phyloP scores from a whole-genome alignment of 306 rosid genomes.

The Prunus fruticosa region DNA sequence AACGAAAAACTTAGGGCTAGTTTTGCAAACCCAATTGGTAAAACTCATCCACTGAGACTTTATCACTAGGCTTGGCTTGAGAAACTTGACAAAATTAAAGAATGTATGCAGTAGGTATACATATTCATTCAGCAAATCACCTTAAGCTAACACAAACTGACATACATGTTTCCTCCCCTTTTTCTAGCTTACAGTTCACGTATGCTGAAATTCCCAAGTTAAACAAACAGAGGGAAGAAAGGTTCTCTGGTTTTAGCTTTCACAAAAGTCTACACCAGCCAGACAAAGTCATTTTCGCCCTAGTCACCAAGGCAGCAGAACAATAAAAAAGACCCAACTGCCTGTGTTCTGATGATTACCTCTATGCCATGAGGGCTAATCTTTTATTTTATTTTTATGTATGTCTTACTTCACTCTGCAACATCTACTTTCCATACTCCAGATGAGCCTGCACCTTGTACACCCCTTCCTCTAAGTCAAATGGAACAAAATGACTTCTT shows the following conservation, averaged over 20 bases:
- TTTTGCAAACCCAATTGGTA: neutral
- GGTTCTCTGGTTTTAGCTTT: slow-evolving; percentile 21
- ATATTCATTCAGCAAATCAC: slow-evolving; percentile 8
- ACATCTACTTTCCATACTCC: slow-evolving; percentile 21
- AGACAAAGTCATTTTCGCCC: neutral
- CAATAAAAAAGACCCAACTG: slow-evolving; percentile 25
- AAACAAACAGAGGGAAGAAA: slow-evolving; percentile 4
- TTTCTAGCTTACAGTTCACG: slow-evolving; percentile 5
- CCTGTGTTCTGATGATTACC: slow-evolving; percentile 18
- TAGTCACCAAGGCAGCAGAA: slow-evolving; percentile 25
- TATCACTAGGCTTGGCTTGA: neutral
- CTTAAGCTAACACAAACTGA: neutral
- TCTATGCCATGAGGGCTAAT: slow-evolving; percentile 7
- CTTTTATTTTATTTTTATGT: neutral
- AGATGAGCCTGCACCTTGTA: slow-evolving; percentile 23
- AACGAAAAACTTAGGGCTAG: neutral
- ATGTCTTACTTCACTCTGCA: slow-evolving; percentile 31
- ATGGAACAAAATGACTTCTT: neutral
- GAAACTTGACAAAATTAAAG: slow-evolving; percentile 1
- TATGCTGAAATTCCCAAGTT: slow-evolving; percentile 6
- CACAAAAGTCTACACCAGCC: slow-evolving; percentile 12
- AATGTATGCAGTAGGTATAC: neutral
- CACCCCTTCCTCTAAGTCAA: slow-evolving; percentile 1
- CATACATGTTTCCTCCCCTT: neutral
- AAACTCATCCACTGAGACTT: neutral